Base-by-base conservation (phyloP, 2,329 filamentous ascomycete genomes). In the Delphinella strobiligena region DNA sequence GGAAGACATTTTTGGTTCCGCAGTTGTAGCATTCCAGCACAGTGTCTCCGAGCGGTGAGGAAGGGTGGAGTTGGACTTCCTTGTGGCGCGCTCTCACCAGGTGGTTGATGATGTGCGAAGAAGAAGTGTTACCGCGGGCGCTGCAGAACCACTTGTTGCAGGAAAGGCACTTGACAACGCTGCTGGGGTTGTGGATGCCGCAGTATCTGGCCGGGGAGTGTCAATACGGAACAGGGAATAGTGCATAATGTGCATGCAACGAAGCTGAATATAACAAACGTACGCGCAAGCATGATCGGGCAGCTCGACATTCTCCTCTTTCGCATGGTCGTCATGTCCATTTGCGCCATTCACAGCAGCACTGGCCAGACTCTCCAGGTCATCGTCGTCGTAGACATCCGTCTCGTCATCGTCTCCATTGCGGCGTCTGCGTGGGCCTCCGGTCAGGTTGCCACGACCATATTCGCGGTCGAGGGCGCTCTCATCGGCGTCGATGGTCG, bases 141-240 rank as follows among this genome's bases (percentile, higher is more conserved):
- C 88, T 96, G 66, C 91, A 98, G 61, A 98, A 98, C 91, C 91
- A 98, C 60, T 96, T 98, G 68, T 77, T 89, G 69, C 91, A 98
- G 45, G 80, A 75, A 45, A 98, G 72, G 58, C 91, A 98, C 66
- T 95, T 96, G 52, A 98, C 91, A 42, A 98, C 93, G 49, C 83
- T 91, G 58, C 82, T 82, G 2, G 91, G 82, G 43, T 93, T 93
- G 66, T 98, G 91, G 48, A 98, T 98, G 44, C 91, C 91, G 60
- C 91, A 98, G 62, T 95, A 95, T 30, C 86, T 91, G 31, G n/a
- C n/a, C 2, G 14, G 12, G 10, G 14, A 27, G 12, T 14, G 14
- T 38, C 18, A 22, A 36, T 39, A 29, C 14, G 30, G 18, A 22
- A 14, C 32, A 34, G 18, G 34, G 24, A 16, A 38, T 37, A 38